Conservation (phyloP, 139 green algal species). For the Astrephomene gubernaculifera region DNA sequence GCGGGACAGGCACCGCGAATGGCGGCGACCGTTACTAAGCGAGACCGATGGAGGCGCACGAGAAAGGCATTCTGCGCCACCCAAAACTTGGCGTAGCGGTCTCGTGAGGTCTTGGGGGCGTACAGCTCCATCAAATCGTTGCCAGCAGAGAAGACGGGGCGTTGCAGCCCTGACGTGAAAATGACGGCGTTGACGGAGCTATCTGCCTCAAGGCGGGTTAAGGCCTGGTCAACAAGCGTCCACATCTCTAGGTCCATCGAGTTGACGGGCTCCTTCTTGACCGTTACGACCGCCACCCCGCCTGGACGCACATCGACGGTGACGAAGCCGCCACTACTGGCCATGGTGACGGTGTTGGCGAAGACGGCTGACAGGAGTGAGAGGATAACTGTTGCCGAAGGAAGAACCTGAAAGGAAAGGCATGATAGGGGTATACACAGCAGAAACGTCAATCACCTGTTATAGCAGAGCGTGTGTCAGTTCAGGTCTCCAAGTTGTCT, state of each 20-base stretch:
- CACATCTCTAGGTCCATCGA: conserved; percentile 74
- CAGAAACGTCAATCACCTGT: too few relatives aligned
- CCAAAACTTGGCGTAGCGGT: conserved; percentile 86
- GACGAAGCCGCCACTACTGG: conserved; percentile 9
- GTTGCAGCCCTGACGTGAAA: conserved; percentile 75
- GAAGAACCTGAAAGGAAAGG: too few relatives aligned
- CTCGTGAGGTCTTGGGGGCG: conserved; percentile 72
- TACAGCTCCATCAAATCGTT: conserved; percentile 87
- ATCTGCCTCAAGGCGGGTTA: conserved; percentile 72
- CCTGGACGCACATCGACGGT: conserved; percentile 12
- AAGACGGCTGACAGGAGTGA: too few relatives aligned
- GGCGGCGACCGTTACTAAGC: conserved; percentile 84
- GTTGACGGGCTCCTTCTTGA: conserved; percentile 81
- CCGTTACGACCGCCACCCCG: conserved; percentile 61
- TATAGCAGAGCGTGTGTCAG: conserved; percentile 45
- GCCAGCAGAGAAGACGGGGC: conserved; percentile 83
- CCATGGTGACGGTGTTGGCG: too few relatives aligned
- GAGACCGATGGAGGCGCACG: conserved; percentile 68
- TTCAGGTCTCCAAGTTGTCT: conserved; percentile 72
- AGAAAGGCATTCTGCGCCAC: conserved; percentile 82
- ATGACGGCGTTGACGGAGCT: conserved; percentile 70
- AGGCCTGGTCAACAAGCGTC: conserved; percentile 56
- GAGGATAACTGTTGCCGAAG: too few relatives aligned
- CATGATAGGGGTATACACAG: too few relatives aligned
- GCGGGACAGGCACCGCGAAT: conserved; percentile 93